Evolutionary conservation across 225 moss, liverwort and hornwort genomes (phyloP).

Genomic region (Pseudisothecium myosuroides): DNA sequence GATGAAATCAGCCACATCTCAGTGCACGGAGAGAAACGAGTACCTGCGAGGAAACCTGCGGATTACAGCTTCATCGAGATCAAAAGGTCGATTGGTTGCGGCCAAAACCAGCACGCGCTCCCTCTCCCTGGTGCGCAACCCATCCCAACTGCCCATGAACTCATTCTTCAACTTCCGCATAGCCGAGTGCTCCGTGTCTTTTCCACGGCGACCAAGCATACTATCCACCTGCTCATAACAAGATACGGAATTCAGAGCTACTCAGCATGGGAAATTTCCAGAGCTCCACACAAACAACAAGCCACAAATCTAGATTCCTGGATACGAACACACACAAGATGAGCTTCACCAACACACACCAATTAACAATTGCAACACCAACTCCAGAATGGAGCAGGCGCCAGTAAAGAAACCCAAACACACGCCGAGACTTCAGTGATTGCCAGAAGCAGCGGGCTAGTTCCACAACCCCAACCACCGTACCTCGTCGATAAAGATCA

Average conservation of each 20-base stretch:
- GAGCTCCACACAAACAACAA: background rate
- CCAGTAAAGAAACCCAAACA: background rate
- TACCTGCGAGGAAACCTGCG: constrained; percentile 93
- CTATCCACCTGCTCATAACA: constrained; percentile 64
- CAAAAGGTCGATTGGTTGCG: constrained; percentile 94
- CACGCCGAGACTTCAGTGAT: background rate
- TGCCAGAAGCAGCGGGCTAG: background rate
- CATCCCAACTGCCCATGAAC: constrained; percentile 99
- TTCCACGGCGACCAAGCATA: constrained; percentile 92
- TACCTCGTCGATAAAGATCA: constrained; percentile 96
- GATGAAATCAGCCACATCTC: background rate
- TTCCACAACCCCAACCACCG: background rate
- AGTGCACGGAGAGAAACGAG: background rate
- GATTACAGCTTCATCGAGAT: constrained; percentile 93
- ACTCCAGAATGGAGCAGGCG: background rate
- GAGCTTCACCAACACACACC: background rate
- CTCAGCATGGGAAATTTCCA: background rate
- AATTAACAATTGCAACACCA: background rate
- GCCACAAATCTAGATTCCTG: background rate
- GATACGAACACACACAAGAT: background rate
- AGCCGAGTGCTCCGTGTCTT: constrained; percentile 92
- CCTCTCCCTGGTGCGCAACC: constrained; percentile 78
- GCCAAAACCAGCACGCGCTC: constrained; percentile 89
- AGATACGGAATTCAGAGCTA: background rate
- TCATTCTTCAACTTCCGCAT: constrained; percentile 96